phyloP scores from a whole-genome alignment of 805 yeast genomes.

The Diddensiella transvaalensis region DNA sequence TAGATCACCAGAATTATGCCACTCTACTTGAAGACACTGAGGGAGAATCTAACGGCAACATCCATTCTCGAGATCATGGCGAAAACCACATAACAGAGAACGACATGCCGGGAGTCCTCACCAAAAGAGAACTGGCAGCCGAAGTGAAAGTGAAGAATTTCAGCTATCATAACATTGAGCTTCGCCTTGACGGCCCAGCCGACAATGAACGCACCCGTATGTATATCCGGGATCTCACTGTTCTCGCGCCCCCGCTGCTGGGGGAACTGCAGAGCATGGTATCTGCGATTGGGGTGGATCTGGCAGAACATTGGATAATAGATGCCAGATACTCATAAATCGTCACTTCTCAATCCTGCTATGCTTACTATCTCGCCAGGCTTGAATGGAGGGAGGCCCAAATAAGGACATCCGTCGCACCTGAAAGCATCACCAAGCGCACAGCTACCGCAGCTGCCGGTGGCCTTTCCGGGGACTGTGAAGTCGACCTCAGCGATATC shows the following conservation, averaged over 20 bases:
- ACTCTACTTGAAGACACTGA: not conserved
- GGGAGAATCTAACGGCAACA: conserved; percentile 1
- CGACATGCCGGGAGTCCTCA: conserved; percentile 16
- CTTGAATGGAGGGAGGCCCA: conserved; percentile 96
- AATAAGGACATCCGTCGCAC: conserved; percentile 96
- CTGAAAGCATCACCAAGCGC: conserved; percentile 97
- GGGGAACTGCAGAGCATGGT: not conserved
- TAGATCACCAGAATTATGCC: conserved; percentile 9
- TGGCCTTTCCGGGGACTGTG: conserved; percentile 90
- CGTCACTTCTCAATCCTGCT: conserved; percentile 62
- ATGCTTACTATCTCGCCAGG: conserved; percentile 90
- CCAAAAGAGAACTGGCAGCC: not conserved
- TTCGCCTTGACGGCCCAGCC: not conserved
- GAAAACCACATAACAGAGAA: too few species aligned
- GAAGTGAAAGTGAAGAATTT: not conserved
- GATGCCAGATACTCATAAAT: conserved; percentile 41
- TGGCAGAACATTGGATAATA: not conserved
- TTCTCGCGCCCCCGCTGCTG: not conserved
- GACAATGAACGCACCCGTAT: too few species aligned
- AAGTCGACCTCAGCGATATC: conserved; percentile 91
- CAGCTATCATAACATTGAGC: not conserved
- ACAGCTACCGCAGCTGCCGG: conserved; percentile 95
- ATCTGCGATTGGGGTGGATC: conserved; percentile 3
- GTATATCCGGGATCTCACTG: too few species aligned
- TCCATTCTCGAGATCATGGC: not conserved